Conservation (phyloP, 2,329 filamentous ascomycete species). For the Aspergillus japonicus region DNA sequence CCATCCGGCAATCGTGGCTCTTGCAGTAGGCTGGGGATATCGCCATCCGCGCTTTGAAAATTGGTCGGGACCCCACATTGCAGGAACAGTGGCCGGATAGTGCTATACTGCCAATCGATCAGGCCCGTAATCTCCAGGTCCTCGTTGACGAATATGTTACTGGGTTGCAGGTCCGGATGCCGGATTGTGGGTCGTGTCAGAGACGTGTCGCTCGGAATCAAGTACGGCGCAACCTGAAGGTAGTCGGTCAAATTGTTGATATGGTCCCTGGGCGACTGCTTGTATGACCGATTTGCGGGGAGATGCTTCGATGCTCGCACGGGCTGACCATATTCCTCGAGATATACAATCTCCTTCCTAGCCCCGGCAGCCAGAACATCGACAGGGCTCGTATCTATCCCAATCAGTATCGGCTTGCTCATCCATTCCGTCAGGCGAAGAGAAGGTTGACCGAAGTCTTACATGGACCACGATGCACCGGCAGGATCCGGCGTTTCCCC, state of each 20-base stretch:
- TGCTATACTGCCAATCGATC: constrained; percentile 32
- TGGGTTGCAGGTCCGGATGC: constrained; percentile 23
- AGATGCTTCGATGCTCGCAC: constrained; percentile 17
- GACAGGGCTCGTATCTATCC: neutral
- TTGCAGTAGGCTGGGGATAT: constrained; percentile 18
- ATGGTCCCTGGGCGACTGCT: neutral
- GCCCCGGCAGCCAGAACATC: constrained; percentile 19
- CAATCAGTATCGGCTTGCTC: too few relatives aligned
- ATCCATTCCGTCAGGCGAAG: neutral
- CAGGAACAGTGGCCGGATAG: constrained; percentile 29
- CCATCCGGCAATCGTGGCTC: constrained; percentile 14
- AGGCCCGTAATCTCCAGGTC: constrained; percentile 23
- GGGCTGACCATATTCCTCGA: constrained; percentile 17
- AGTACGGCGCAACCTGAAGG: neutral
- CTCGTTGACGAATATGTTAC: constrained; percentile 30
- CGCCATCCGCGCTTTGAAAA: constrained; percentile 33
- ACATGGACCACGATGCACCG: neutral
- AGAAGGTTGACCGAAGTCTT: neutral
- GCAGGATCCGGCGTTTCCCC: neutral
- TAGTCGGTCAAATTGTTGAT: neutral
- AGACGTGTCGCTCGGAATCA: neutral
- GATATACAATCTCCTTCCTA: constrained; percentile 22
- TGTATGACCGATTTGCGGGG: neutral
- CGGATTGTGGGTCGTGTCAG: neutral
- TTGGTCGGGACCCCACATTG: constrained; percentile 29